These are phyloP conservation scores for Clarkia xantiana DNA, from an alignment of 345 rosid genomes.

Conservation along the genomic window DNA sequence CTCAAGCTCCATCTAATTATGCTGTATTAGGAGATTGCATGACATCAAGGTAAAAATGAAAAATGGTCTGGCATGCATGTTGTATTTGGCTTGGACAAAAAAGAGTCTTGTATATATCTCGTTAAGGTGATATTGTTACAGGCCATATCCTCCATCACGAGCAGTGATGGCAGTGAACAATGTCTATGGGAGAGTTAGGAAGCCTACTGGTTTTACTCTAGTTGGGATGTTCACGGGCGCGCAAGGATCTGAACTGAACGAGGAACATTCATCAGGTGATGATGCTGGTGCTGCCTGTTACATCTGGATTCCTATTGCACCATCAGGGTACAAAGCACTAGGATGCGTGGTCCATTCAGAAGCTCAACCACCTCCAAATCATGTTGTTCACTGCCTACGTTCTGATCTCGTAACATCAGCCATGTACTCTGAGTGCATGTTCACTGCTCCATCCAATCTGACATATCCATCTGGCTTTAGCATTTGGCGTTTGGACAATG, in stretches of 20 bases:
- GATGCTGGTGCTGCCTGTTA: conserved; percentile 48
- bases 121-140: conserved; percentile 16
- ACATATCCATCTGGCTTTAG: conserved; percentile 58
- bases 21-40: conserved; percentile 95
- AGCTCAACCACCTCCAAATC: conserved; percentile 65
- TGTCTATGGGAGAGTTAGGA: conserved; percentile 87
- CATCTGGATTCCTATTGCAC: conserved; percentile 94
- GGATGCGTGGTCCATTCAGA: conserved; percentile 88
- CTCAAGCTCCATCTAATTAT: conserved; percentile 86
- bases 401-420: conserved; percentile 91
- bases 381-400: conserved; percentile 74
- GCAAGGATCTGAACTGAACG: conserved; percentile 33
- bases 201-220: conserved; percentile 64
- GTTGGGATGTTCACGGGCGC: conserved; percentile 50
- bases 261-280: conserved; percentile 12
- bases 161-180: conserved; percentile 89
- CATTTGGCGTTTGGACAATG: conserved; percentile 89
- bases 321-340: conserved; percentile 69
- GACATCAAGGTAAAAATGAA: conserved; percentile 70
- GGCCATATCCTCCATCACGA: conserved; percentile 92
- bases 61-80: too few species aligned
- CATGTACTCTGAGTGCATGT: conserved; percentile 72
- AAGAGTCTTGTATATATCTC: too few species aligned
- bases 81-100: too few species aligned
- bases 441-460: conserved; percentile 29